Evolutionary conservation across 2,329 filamentous ascomycete genomes (phyloP).

Genomic region (Colletotrichum lindemuthianum): DNA sequence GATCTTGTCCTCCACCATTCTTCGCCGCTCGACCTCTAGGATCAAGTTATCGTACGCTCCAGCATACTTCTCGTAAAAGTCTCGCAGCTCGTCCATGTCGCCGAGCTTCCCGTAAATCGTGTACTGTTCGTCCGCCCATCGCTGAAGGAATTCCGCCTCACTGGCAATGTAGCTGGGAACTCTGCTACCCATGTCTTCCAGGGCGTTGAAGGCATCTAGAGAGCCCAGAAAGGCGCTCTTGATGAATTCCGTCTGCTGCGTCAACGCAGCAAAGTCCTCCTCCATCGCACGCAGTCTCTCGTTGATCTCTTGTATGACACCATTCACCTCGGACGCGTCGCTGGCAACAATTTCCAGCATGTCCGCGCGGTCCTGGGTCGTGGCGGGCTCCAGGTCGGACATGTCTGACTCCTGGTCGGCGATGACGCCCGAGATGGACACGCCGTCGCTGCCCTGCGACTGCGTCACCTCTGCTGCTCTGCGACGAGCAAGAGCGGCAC

Average conservation of each 20-base stretch:
- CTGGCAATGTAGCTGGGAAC: slow-evolving; percentile 73
- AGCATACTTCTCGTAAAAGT: slow-evolving; percentile 90
- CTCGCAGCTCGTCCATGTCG: slow-evolving; percentile 79
- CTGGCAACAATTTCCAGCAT: slow-evolving; percentile 84
- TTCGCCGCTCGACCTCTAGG: slow-evolving; percentile 82
- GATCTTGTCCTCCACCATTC: slow-evolving; percentile 77
- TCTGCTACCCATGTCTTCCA: slow-evolving; percentile 74
- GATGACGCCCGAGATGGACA: slow-evolving; percentile 75
- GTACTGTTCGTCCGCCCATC: slow-evolving; percentile 80
- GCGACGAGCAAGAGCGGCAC: slow-evolving; percentile 73
- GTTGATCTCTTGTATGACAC: slow-evolving; percentile 75
- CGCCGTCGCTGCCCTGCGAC: slow-evolving; percentile 56
- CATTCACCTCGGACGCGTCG: slow-evolving; percentile 74
- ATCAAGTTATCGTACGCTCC: slow-evolving; percentile 86
- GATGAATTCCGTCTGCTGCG: slow-evolving; percentile 69
- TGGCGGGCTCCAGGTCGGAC: slow-evolving; percentile 73
- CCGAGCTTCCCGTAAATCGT: slow-evolving; percentile 74
- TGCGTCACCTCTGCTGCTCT: slow-evolving; percentile 73
- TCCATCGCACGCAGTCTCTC: slow-evolving; percentile 84
- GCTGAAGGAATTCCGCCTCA: slow-evolving; percentile 69
- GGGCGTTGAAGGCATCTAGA: slow-evolving; percentile 69
- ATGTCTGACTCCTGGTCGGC: slow-evolving; percentile 64
- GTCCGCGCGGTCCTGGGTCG: slow-evolving; percentile 78
- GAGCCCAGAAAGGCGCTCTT: slow-evolving; percentile 66
- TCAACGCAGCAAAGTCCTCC: slow-evolving; percentile 70